These are phyloP conservation scores for Cladosporium sp. DNA, from an alignment of 2,329 filamentous ascomycete genomes.

Conservation along the genomic window DNA sequence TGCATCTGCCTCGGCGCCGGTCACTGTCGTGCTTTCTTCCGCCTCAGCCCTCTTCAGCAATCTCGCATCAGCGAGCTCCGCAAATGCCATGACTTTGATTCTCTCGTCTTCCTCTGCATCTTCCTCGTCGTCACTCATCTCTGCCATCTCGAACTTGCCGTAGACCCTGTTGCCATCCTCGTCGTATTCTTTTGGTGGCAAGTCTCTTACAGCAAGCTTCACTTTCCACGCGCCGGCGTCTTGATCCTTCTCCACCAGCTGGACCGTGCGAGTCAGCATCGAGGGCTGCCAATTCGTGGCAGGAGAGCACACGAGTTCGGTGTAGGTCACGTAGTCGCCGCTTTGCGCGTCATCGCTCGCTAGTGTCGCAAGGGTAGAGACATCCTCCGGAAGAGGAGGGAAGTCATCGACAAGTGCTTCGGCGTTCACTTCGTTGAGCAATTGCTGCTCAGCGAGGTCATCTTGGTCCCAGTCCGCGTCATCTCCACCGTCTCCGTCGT, in stretches of 20 bases:
- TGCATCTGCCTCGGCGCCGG: background rate
- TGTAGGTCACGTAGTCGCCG: conserved; percentile 68
- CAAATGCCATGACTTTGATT: conserved; percentile 55
- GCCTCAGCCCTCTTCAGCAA: conserved; percentile 36
- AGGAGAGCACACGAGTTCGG: conserved; percentile 57
- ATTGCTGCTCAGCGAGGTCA: conserved; percentile 28
- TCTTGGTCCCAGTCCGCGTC: conserved; percentile 25
- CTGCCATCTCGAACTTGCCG: conserved; percentile 68
- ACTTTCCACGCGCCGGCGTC: conserved; percentile 45
- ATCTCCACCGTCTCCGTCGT: conserved; percentile 39
- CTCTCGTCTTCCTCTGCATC: conserved; percentile 50
- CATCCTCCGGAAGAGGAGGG: conserved; percentile 35
- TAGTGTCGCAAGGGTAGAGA: conserved; percentile 49
- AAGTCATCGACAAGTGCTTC: conserved; percentile 52
- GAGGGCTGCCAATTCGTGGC: conserved; percentile 64
- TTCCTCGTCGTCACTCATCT: conserved; percentile 53
- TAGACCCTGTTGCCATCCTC: conserved; percentile 70
- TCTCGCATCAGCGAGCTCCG: conserved; percentile 64
- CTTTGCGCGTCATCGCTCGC: conserved; percentile 44
- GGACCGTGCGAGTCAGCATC: conserved; percentile 61
- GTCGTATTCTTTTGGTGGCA: conserved; percentile 58
- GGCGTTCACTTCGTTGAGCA: conserved; percentile 20
- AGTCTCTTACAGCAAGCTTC: conserved; percentile 65
- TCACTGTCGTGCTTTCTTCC: background rate
- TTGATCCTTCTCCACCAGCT: conserved; percentile 55